Base-by-base conservation (phyloP, 768 basidiomycete species). In the Ramaria sp. region DNA sequence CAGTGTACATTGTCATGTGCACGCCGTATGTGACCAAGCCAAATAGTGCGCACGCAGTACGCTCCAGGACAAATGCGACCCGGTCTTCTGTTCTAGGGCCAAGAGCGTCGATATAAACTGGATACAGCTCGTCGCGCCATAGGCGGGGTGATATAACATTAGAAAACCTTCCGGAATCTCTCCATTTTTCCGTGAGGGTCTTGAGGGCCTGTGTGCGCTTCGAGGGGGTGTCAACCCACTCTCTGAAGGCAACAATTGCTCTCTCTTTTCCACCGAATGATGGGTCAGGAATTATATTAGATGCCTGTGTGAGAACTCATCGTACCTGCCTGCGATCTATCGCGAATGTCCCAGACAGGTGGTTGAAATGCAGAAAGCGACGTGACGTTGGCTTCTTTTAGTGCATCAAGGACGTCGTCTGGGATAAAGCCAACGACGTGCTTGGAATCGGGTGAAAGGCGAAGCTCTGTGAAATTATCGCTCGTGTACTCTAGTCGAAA, bases 21-120 rank as follows among this genome's bases (percentile, higher is more conserved):
- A 95, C 87, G 0, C 96, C 95, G 61, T 88, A 93, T 0, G 94
- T 96, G 50, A 89, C 76, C 6, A 94, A 67, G 2, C 95, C 93
- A 62, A 98, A 97, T 32, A 98, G 69, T 0, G 85, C 78, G 65
- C 88, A 91, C 2, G 91, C 92, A 1, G 88, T 75, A 38, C 95
- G 78, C 67, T 98, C 96, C 77, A 98, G 78, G 65, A 82, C 78
- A 66, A 98, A 96, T 20, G 79, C 88, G 69, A 58, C 52, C 60
- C 52, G 72, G 73, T 82, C 76, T 9, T 30, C 53, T 13, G 53
- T 55, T 60, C 75, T 76, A 28, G 64, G 61, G 8, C 81, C 81
- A 61, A 88, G 82, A 1, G 88, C 85, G 59, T 82, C 75, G 12
- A 73, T 73, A 65, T 88, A 90, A 37, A 87, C 70, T 22, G 86